These are phyloP conservation scores for Ceratobasidium theobromae DNA, from an alignment of 1,284 basidiomycete genomes.

Conservation along the genomic window DNA sequence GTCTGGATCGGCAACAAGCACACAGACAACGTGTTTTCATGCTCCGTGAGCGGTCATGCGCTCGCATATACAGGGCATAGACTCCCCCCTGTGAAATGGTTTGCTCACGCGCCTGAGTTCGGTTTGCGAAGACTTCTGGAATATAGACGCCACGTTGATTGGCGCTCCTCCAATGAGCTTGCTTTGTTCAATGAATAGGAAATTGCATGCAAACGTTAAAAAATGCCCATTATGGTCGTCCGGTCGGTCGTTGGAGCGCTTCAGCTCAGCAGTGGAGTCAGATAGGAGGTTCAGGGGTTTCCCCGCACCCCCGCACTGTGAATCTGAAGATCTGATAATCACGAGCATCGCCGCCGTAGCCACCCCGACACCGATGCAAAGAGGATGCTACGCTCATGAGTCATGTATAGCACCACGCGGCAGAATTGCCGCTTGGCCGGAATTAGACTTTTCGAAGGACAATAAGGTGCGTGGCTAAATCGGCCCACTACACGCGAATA, in stretches of 20 bases:
- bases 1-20: not conserved
- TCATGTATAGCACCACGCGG: not conserved
- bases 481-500: not conserved
- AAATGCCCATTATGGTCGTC: not conserved
- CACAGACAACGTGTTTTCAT: constrained; percentile 25
- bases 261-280: constrained; percentile 2
- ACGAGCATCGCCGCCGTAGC: not conserved
- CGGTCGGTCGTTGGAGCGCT: not conserved
- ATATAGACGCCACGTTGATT: not conserved
- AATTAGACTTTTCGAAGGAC: not conserved
- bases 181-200: not conserved
- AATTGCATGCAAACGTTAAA: not conserved
- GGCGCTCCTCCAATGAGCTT: not conserved
- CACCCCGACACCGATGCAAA: not conserved
- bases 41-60: not conserved
- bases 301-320: not conserved
- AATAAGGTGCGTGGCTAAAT: no score
- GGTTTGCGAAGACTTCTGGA: not conserved
- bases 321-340: not conserved
- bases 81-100: not conserved
- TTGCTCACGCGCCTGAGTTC: not conserved
- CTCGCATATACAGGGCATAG: not conserved
- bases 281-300: constrained; percentile 15
- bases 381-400: not conserved
- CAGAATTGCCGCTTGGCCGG: not conserved